Evolutionary conservation across 2,329 filamentous ascomycete genomes (phyloP).

Genomic region (Knufia fluminis): DNA sequence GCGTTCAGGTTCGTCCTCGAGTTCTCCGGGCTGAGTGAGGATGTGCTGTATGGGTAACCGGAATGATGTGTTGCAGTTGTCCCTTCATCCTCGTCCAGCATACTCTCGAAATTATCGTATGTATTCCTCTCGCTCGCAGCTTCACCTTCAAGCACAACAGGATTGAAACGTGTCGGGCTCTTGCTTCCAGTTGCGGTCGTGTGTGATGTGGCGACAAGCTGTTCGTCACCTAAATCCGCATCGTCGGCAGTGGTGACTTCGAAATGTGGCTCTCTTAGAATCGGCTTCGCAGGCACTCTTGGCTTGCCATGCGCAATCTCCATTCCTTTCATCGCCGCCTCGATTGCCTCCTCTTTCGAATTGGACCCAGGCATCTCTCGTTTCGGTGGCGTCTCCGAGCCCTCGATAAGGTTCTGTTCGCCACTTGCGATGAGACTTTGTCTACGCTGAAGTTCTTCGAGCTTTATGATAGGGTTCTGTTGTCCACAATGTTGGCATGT

Average conservation of each 20-base stretch:
- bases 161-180: slow-evolving; percentile 9
- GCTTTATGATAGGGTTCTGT: slow-evolving; percentile 61
- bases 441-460: slow-evolving; percentile 59
- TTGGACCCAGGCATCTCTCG: slow-evolving; percentile 23
- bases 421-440: slow-evolving; percentile 51
- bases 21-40: slow-evolving; percentile 3
- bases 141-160: slow-evolving; percentile 9
- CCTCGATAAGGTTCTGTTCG: slow-evolving; percentile 6
- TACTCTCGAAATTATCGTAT: not conserved
- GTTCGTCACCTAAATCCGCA: not conserved
- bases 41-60: not conserved
- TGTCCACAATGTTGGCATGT: slow-evolving; percentile 30
- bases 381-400: slow-evolving; percentile 17
- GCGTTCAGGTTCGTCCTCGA: not conserved
- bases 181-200: slow-evolving; percentile 6
- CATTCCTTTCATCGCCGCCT: slow-evolving; percentile 14
- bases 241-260: slow-evolving; percentile 10
- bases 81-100: not conserved
- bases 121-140: not conserved
- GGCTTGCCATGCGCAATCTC: slow-evolving; percentile 13
- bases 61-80: not conserved
- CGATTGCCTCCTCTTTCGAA: slow-evolving; percentile 15
- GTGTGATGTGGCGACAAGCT: not conserved
- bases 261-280: slow-evolving; percentile 21
- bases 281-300: slow-evolving; percentile 19